Evolutionary conservation across 306 rosid genomes (phyloP).

Genomic region (Rubus parviflorus): DNA sequence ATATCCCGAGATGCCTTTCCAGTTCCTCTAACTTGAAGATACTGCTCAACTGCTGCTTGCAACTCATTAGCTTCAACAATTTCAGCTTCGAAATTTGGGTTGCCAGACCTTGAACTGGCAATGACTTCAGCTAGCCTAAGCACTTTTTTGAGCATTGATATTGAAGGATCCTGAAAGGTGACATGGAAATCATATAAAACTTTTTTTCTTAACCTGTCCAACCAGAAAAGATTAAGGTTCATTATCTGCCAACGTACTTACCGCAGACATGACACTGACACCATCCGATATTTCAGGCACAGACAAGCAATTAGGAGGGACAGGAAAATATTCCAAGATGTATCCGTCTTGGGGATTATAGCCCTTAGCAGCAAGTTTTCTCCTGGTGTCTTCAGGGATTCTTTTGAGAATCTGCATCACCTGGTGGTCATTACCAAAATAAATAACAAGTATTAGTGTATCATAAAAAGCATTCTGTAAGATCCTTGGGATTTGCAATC

Average conservation of each 20-base stretch:
- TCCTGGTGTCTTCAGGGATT: slow-evolving; percentile 62
- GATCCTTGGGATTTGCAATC: not conserved
- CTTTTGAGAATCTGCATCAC: slow-evolving; percentile 70
- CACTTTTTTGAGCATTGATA: slow-evolving; percentile 69
- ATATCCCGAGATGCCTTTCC: slow-evolving; percentile 65
- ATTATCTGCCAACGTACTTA: slow-evolving; percentile 39
- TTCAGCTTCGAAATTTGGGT: slow-evolving; percentile 79
- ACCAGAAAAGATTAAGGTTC: not conserved
- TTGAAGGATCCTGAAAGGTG: slow-evolving; percentile 77
- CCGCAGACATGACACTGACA: slow-evolving; percentile 79
- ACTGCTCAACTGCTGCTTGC: slow-evolving; percentile 65
- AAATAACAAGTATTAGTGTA: slow-evolving; percentile 20
- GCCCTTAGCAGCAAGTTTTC: slow-evolving; percentile 69
- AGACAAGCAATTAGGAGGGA: slow-evolving; percentile 90
- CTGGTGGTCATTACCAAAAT: slow-evolving; percentile 40
- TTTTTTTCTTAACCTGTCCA: not conserved
- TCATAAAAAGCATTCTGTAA: slow-evolving; percentile 12
- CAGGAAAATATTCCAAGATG: slow-evolving; percentile 66
- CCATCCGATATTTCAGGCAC: slow-evolving; percentile 98
- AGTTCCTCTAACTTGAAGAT: slow-evolving; percentile 83
- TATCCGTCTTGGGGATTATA: slow-evolving; percentile 93
- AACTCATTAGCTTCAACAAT: slow-evolving; percentile 82
- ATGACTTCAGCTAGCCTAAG: slow-evolving; percentile 71
- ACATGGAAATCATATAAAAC: not conserved
- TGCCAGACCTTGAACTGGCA: slow-evolving; percentile 75